A percentile compares a stretch with the other conserved stretches of the same genome.
Conservation (phyloP, 1,284 basidiomycete species). For the Ceratobasidium sp. region DNA sequence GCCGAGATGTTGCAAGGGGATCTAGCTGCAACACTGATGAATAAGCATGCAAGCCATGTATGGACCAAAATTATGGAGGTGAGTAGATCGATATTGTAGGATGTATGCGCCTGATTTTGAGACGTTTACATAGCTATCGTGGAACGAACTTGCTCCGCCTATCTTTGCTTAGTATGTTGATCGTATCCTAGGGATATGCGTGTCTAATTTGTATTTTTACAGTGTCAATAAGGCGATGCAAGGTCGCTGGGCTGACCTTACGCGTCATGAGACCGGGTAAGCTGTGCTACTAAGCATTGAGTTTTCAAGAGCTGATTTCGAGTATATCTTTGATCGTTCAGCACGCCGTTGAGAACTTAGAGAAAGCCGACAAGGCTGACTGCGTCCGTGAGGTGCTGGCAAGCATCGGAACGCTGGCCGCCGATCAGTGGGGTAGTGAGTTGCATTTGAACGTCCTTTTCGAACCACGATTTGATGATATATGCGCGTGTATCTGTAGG, state of each 20-base stretch:
- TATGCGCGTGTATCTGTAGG: constrained; percentile 68
- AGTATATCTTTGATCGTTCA: constrained; percentile 55
- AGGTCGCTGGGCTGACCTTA: constrained; percentile 85
- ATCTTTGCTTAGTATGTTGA: constrained; percentile 81
- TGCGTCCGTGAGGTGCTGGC: constrained; percentile 75
- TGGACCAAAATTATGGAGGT: constrained; percentile 78
- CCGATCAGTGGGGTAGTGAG: constrained; percentile 79
- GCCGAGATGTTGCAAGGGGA: constrained; percentile 83
- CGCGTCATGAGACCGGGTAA: constrained; percentile 87
- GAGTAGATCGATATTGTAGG: not conserved
- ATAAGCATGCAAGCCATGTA: constrained; percentile 88
- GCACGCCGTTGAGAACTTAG: constrained; percentile 88
- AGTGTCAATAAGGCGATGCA: constrained; percentile 86
- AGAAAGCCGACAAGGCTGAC: constrained; percentile 82
- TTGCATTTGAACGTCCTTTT: not conserved
- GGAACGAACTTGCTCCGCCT: constrained; percentile 79
- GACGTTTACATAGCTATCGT: constrained; percentile 66
- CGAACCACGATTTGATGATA: constrained; percentile 4
- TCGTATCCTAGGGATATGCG: not conserved
- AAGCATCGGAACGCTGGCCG: constrained; percentile 81
- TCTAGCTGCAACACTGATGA: constrained; percentile 82
- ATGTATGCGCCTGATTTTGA: constrained; percentile 1
- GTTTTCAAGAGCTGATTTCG: not conserved
- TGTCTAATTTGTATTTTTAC: constrained; percentile 39
- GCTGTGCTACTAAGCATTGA: constrained; percentile 21